Evolutionary conservation across 768 basidiomycete species (phyloP).

Genomic region (Hygrophoropsis aurantiaca): DNA sequence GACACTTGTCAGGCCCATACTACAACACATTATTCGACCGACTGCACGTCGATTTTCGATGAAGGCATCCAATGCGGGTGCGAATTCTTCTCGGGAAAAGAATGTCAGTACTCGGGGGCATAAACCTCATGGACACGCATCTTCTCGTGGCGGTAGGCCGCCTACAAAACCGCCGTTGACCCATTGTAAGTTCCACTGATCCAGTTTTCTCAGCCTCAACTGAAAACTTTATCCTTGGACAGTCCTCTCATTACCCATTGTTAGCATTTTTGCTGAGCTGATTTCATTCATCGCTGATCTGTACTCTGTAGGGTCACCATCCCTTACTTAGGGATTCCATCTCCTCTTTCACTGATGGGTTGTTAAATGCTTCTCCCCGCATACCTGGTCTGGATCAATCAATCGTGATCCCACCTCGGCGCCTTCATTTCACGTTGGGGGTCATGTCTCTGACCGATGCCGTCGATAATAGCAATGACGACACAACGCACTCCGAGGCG

Average conservation of each 20-base stretch:
- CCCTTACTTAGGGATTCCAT: slow-evolving; percentile 35
- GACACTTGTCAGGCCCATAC: too few species aligned
- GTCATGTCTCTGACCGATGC: slow-evolving; percentile 59
- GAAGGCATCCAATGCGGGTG: too few species aligned
- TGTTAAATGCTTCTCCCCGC: slow-evolving; percentile 23
- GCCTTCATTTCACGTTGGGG: slow-evolving; percentile 75
- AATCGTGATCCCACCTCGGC: slow-evolving; percentile 52
- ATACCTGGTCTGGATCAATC: slow-evolving; percentile 56
- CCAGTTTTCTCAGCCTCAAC: neutral
- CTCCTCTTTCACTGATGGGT: slow-evolving; percentile 32
- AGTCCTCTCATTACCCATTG: slow-evolving; percentile 32
- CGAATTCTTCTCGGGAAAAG: too few species aligned
- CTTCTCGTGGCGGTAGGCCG: slow-evolving; percentile 3
- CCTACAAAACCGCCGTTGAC: slow-evolving; percentile 16
- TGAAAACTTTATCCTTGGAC: slow-evolving; percentile 7
- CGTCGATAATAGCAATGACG: neutral
- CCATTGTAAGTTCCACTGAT: slow-evolving; percentile 29
- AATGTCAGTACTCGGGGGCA: too few species aligned
- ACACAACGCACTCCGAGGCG: neutral
- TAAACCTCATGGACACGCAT: too few species aligned
- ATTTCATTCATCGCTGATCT: slow-evolving; percentile 1
- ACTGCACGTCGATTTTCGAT: too few species aligned
- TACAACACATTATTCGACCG: too few species aligned
- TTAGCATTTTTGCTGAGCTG: slow-evolving; percentile 27
- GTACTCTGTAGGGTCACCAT: slow-evolving; percentile 39